phyloP scores from a whole-genome alignment of 1,284 basidiomycete species.

The Amylostereum areolatum region DNA sequence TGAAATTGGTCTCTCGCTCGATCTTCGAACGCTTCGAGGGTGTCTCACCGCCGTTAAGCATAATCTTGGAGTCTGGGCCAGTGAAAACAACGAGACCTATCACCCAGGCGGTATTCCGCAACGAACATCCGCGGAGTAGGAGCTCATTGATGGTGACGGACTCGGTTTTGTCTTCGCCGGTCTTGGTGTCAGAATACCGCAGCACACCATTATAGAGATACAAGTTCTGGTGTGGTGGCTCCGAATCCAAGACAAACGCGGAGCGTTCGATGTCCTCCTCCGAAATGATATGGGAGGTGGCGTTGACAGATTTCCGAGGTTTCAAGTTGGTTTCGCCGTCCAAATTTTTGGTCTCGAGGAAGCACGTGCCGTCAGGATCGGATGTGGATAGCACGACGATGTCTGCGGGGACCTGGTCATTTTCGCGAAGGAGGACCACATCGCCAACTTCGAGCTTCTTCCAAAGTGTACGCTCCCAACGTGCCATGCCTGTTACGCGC shows the following conservation, averaged over 20 bases:
- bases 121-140: constrained; percentile 84
- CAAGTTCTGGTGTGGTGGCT: constrained; percentile 90
- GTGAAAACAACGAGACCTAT: constrained; percentile 95
- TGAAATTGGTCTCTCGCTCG: constrained; percentile 98
- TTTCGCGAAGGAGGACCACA: constrained; percentile 83
- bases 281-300: constrained; percentile 70
- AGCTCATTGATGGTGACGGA: constrained; percentile 89
- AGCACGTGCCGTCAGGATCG: constrained; percentile 80
- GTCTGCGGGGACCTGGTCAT: constrained; percentile 96
- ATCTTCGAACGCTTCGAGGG: constrained; percentile 95
- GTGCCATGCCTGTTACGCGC: constrained; percentile 63
- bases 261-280: constrained; percentile 92
- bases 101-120: constrained; percentile 94
- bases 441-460: constrained; percentile 99
- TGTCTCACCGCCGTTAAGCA: constrained; percentile 91
- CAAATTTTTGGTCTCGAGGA: constrained; percentile 91
- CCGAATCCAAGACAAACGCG: constrained; percentile 85
- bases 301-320: constrained; percentile 72
- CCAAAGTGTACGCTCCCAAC: constrained; percentile 96
- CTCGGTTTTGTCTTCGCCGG: constrained; percentile 52
- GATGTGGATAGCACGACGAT: constrained; percentile 87
- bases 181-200: constrained; percentile 55
- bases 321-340: constrained; percentile 98
- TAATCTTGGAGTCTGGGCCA: constrained; percentile 95
- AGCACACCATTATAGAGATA: constrained; percentile 89